Percentiles rank a stretch among this genome's conserved stretches.
phyloP scores from a whole-genome alignment of 257 asterid genomes.

The Solanum chilense region DNA sequence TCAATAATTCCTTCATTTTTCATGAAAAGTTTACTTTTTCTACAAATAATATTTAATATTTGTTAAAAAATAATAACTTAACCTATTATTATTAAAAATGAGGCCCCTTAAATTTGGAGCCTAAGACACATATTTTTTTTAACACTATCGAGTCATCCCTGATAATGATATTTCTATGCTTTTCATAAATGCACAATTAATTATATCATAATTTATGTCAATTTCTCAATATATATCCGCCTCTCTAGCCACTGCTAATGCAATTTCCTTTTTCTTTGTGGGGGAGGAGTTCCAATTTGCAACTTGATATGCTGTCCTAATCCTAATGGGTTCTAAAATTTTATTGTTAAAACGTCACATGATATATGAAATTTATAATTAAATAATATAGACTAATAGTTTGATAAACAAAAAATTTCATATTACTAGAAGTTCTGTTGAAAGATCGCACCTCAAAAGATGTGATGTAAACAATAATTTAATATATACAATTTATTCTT shows the following conservation, averaged over 20 bases:
- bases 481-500: accelerated
- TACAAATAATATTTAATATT: too few relatives aligned
- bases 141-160: too few relatives aligned
- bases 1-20: too few relatives aligned
- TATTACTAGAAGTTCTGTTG: accelerated
- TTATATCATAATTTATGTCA: too few relatives aligned
- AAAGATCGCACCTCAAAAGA: neutral
- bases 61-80: too few relatives aligned
- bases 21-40: too few relatives aligned
- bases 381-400: neutral
- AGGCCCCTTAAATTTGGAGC: too few relatives aligned
- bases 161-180: too few relatives aligned
- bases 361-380: neutral
- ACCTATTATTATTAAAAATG: too few relatives aligned
- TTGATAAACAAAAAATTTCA: accelerated
- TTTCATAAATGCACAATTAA: too few relatives aligned
- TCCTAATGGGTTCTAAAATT: neutral
- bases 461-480: neutral
- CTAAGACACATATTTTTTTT: too few relatives aligned
- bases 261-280: neutral
- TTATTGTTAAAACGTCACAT: neutral
- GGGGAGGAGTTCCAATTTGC: neutral
- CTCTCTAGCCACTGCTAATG: neutral
- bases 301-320: neutral
- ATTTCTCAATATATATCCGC: too few relatives aligned